Base-by-base conservation (phyloP, 805 yeast genomes). In the Naumovozyma castellii region DNA sequence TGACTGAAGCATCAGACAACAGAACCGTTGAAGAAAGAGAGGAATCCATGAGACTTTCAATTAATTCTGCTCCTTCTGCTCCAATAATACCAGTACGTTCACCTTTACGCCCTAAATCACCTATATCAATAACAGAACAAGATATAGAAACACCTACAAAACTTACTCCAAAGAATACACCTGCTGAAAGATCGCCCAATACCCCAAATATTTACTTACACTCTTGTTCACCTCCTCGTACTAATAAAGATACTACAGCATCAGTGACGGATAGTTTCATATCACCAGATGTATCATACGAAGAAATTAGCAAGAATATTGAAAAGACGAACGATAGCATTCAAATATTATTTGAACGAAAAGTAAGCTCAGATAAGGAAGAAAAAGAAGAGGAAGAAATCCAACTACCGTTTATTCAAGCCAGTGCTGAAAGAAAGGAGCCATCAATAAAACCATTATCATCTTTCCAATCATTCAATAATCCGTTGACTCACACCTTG, bases 81-180 rank as follows among this genome's bases (percentile, higher is more conserved):
- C 50, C 51, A 10, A 25, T 39, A 16, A 35, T 43, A 17, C 53
- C 59, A 13, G 40, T 35, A 28, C 43, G 54, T 34, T 56, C 59
- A 8, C 47, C 54, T 1, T 39, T 48, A 18, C 42, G 59, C 37
- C 42, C 42, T 3, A 40, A 40, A 34, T 37, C 47, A 6, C 40
- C 40, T 10, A 22, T 10, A 22, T 6, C 27, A 22, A 9, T 18
- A 14, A 15, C 29, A 5, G 18, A 34, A 34, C 28, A 18, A 34
- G 6, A 18, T 9, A 19, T 25, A n/a, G 16, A 15, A 13, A 22
- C 36, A 19, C 25, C 36, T n/a, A 18, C 25, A 19, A 22, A 34
- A 9, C 18, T 32, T 9, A 32, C 19, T 18, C 12, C 35, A 16
- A 22, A 32, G 18, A 22, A 32, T 13, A 32, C n/a, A n/a, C n/a